Percentiles rank a stretch among this genome's conserved stretches.
phyloP scores from a whole-genome alignment of 495 filamentous ascomycete genomes.

The Elaphomyces granulatus region DNA sequence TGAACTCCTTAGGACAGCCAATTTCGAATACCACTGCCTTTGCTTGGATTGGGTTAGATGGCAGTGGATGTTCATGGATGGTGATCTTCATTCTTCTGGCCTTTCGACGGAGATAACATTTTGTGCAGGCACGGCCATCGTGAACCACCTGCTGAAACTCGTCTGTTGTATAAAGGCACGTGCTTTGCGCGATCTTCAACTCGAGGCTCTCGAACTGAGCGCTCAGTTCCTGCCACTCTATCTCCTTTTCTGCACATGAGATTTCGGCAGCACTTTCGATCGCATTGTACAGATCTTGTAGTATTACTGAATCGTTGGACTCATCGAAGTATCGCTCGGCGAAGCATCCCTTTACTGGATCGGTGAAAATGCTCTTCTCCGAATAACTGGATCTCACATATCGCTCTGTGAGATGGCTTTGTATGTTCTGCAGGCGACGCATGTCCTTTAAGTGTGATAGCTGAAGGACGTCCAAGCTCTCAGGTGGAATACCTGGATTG shows the following conservation, averaged over 20 bases:
- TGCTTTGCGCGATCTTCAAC: slow-evolving; percentile 14
- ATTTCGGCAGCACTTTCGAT: slow-evolving; percentile 20
- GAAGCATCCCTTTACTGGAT: slow-evolving; percentile 25
- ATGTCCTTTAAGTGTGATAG: slow-evolving; percentile 28
- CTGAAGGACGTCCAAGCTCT: slow-evolving; percentile 38
- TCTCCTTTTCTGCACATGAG: slow-evolving; percentile 18
- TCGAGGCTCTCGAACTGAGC: slow-evolving; percentile 25
- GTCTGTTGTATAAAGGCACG: slow-evolving; percentile 16
- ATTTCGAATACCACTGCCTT: slow-evolving; percentile 45
- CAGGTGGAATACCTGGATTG: slow-evolving; percentile 32
- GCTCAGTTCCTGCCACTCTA: slow-evolving; percentile 23
- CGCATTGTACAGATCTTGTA: slow-evolving; percentile 13
- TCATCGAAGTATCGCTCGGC: slow-evolving; percentile 29
- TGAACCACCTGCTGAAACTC: slow-evolving; percentile 14
- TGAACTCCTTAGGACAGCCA: slow-evolving; percentile 25
- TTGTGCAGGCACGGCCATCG: slow-evolving; percentile 16
- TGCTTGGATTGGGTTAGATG: slow-evolving; percentile 14
- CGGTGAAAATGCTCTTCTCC: slow-evolving; percentile 29
- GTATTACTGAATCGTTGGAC: slow-evolving; percentile 8
- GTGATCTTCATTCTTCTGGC: slow-evolving; percentile 34
- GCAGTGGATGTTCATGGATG: slow-evolving; percentile 47
- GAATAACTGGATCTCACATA: slow-evolving; percentile 4
- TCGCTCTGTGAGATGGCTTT: slow-evolving; percentile 30
- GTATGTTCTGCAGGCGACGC: slow-evolving; percentile 31
- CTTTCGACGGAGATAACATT: slow-evolving; percentile 19